Percentiles rank a stretch among this genome's conserved stretches.
Evolutionary conservation across 495 filamentous ascomycete genomes (phyloP).

Genomic region (Hypoxylon fuscum): DNA sequence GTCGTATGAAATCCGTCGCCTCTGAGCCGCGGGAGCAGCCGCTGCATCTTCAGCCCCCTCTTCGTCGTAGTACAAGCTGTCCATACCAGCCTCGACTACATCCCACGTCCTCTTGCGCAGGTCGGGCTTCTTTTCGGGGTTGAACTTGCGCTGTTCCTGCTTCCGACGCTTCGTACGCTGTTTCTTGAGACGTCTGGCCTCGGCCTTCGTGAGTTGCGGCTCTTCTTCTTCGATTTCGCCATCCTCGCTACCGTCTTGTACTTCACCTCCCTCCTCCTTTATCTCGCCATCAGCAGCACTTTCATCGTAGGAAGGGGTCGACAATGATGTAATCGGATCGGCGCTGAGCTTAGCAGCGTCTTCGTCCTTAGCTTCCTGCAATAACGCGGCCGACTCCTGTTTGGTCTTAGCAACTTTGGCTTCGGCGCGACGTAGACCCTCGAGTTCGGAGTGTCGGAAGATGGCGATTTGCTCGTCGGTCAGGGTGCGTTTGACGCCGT

Average conservation of each 20-base stretch:
- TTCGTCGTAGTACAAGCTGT: conserved; percentile 62
- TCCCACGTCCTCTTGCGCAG: conserved; percentile 68
- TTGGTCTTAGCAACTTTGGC: conserved; percentile 37
- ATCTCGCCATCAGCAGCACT: conserved; percentile 40
- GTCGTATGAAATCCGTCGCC: conserved; percentile 60
- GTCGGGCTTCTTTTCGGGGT: conserved; percentile 59
- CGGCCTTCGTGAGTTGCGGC: conserved; percentile 43
- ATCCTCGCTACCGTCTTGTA: conserved; percentile 41
- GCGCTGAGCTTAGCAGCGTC: neutral
- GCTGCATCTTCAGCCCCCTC: conserved; percentile 29
- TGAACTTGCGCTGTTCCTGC: conserved; percentile 50
- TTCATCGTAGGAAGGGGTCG: conserved; percentile 10
- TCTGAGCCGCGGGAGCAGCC: conserved; percentile 44
- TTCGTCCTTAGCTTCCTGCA: conserved; percentile 20
- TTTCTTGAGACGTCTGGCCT: conserved; percentile 39
- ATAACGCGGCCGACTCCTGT: conserved; percentile 15
- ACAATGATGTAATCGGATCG: conserved; percentile 7
- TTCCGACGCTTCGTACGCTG: conserved; percentile 43
- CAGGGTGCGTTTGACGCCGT: conserved; percentile 89
- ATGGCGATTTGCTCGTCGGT: conserved; percentile 92
- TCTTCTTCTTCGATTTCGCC: conserved; percentile 41
- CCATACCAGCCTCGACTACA: conserved; percentile 60
- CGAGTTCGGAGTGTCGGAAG: conserved; percentile 89
- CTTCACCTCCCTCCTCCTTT: conserved; percentile 30
- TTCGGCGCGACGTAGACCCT: conserved; percentile 67